Base-by-base conservation (phyloP, 1,284 basidiomycete species). In the Leccinum griseonigrum region DNA sequence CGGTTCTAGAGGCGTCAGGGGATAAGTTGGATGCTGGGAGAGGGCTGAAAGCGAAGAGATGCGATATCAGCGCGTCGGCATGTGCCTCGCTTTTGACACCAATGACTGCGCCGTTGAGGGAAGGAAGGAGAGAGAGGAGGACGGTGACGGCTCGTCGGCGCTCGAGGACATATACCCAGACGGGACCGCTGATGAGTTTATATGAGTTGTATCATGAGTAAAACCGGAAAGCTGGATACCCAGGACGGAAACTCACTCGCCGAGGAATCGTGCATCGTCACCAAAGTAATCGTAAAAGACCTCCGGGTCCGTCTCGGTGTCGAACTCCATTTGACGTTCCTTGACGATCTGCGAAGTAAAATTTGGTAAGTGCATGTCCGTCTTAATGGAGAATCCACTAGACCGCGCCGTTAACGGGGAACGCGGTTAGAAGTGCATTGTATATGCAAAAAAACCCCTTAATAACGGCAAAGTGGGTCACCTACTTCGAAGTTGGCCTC, bases 111-210 rank as follows among this genome's bases (percentile, higher is more conserved):
- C 91, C 59, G 86, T 88, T 74, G 85, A 92, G 52, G 85, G 78
- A 29, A 85, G 90, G 67, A 83, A 92, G 90, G 68, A 93, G 83
- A 5, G 87, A 84, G 56, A 83, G 78, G 82, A 87, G 88, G 58
- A 91, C 87, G 73, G 91, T 85, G 52, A 92, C 86, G 14, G 91
- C 88, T 51, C 87, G 84, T 56, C 87, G 80, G 50, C 90, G 84
- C 71, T 92, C 91, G 63, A 93, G 85, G 51, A 93, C 88, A 74
- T 92, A 93, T 26, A 93, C 90, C 90, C 91, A 92, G 29, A 92
- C 90, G 18, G 91, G 88, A 60, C 89, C 91, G 67, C 90, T 92
- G 63, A 55, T 60, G 55, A 53, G 36, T 11, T 10, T 9, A 51
- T 53, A 57, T 60, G 36, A 36, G 57, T 57, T 38, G 16, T 28